A percentile compares a stretch with the other conserved stretches of the same genome.
These are phyloP conservation scores for Diospyros kaki DNA, from an alignment of 148 eudicot species.

Conservation along the genomic window DNA sequence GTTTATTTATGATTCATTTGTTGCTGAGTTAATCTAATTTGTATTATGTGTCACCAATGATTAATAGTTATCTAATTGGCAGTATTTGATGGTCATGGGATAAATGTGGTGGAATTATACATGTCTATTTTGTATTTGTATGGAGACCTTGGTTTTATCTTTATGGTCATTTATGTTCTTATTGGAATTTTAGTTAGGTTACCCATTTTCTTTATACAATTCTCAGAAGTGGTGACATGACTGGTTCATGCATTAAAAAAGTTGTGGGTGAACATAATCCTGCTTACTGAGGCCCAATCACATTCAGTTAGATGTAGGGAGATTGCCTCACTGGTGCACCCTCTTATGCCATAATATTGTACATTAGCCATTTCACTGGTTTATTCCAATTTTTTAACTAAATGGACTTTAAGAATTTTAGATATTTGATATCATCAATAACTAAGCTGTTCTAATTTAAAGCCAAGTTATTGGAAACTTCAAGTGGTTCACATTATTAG, in stretches of 20 bases:
- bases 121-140: neutral
- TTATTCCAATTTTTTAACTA: neutral
- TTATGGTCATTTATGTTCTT: neutral
- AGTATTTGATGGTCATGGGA: neutral
- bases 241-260: neutral
- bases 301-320: neutral
- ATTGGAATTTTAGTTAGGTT: neutral
- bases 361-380: neutral
- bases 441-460: slow-evolving; percentile 2
- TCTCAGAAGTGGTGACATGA: neutral
- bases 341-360: neutral
- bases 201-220: neutral
- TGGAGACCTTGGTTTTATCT: neutral
- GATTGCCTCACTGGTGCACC: neutral
- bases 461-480: neutral
- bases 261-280: neutral
- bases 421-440: neutral
- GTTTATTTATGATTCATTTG: neutral
- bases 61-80: neutral
- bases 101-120: neutral
- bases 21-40: neutral
- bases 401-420: neutral
- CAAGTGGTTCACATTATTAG: neutral
- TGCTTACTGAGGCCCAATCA: neutral
- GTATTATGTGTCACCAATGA: neutral